Base-by-base conservation (phyloP, 2,329 filamentous ascomycete species). In the Ramichloridium luteum region DNA sequence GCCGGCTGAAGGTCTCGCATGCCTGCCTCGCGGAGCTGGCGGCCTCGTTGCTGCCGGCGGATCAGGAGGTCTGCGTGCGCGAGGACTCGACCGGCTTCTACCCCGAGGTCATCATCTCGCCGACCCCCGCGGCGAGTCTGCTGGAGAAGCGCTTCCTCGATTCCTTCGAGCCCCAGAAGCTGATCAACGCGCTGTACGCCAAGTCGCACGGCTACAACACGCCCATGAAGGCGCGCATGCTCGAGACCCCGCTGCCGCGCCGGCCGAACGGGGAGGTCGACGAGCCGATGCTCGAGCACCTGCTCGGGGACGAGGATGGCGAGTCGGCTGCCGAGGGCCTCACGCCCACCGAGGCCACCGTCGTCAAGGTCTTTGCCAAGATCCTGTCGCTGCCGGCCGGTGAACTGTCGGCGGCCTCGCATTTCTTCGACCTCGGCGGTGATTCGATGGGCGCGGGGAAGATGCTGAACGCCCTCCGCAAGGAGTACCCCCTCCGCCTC, bases 401-500 rank as follows among this genome's bases (percentile, higher is more conserved):
- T 3, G 60, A 66, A 2, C 51, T 70, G 9, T 44, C 53, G 1
- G 38, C 45, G 0, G 47, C 58, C 2, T 60, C 62, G 0, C 64
- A 70, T 44, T 70, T 71, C 43, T 70, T 70, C 41, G 55, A 57
- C 9, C 55, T 69, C 11, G 68, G 68, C 4, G 68, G 70, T 12
- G 67, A 72, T 42, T 70, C 66, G 20, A 55, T 74, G 28, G 58
- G 58, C 13, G 69, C 69, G 17, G 70, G 69, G 2, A 58, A 59
- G 18, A 57, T 74, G 1, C 52, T 70, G 5, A 70, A 68, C 1
- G 51, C 55, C 2, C 55, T 73, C 3, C 61, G 69, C n/a, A 57
- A 56, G 16, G 57, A 65, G 30, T 68, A 71, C 37, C 51, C 56
- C 13, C 53, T 68, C 1, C 58, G 62, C 13, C 50, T 72, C 1